phyloP scores from a whole-genome alignment of 441 rosid genomes.

The Pelargonium australe region DNA sequence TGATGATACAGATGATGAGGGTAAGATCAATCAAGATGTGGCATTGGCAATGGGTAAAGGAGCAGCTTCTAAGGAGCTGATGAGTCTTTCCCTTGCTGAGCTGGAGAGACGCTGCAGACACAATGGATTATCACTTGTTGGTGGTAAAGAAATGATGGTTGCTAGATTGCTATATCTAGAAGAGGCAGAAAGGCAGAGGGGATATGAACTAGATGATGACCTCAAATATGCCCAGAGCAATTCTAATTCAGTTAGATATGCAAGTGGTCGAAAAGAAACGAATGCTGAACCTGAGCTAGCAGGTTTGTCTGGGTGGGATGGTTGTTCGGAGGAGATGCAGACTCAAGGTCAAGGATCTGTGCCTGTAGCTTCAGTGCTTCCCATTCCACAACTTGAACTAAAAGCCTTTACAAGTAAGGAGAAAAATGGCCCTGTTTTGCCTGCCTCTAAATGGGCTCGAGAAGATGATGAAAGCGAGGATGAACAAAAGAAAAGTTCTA shows the following conservation, averaged over 20 bases:
- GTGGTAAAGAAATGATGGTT: slow-evolving; percentile 99
- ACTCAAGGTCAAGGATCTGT: slow-evolving; percentile 37
- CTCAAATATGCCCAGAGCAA: slow-evolving; percentile 50
- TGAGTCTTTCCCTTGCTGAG: slow-evolving; percentile 86
- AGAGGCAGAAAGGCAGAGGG: slow-evolving; percentile 91
- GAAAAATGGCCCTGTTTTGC: slow-evolving; percentile 68
- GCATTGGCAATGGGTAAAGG: slow-evolving; percentile 96
- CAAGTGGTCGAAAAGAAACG: slow-evolving; percentile 46
- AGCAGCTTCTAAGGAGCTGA: slow-evolving; percentile 84
- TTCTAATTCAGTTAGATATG: slow-evolving; percentile 40
- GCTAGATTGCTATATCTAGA: slow-evolving; percentile 84
- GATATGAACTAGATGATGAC: slow-evolving; percentile 73
- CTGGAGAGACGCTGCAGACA: slow-evolving; percentile 97
- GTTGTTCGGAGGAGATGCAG: slow-evolving; percentile 39
- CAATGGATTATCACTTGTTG: slow-evolving; percentile 93
- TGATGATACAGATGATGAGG: slow-evolving; percentile 43
- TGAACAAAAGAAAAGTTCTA: slow-evolving; percentile 55
- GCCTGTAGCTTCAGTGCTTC: slow-evolving; percentile 36
- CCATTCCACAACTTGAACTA: slow-evolving; percentile 60
- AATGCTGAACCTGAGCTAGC: slow-evolving; percentile 42
- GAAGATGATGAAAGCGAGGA: slow-evolving; percentile 91
- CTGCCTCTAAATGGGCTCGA: slow-evolving; percentile 92
- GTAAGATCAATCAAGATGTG: slow-evolving; percentile 64
- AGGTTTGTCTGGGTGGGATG: slow-evolving; percentile 41
- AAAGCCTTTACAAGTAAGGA: slow-evolving; percentile 60